Base-by-base conservation (phyloP, 2,329 filamentous ascomycete species). In the Ceratocystiopsis minuta region DNA sequence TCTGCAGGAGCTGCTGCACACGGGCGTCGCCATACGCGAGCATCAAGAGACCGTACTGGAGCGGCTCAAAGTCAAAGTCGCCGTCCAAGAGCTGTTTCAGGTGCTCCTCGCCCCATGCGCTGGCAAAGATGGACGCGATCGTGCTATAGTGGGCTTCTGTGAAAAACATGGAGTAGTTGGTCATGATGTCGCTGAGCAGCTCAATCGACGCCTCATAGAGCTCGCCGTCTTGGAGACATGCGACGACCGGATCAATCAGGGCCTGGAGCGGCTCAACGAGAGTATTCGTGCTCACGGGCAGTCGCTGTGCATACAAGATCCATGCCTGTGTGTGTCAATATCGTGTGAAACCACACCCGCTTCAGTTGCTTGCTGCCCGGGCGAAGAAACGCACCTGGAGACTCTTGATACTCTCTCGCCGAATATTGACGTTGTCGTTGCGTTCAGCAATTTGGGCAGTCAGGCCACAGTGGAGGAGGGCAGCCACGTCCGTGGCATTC, bases 251-350 rank as follows among this genome's bases (percentile, higher is more conserved):
- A 28, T 68, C 64, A 2, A 79, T 66, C 4, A 85, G 60, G 2
- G 67, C 63, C 31, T 70, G 71, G 14, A 87, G 63, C 16, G 72
- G 64, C 16, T 67, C 61, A 2, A 80, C 60, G 31, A 80, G 63
- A 15, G 70, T 63, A 15, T 67, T 67, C 32, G 70, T 68, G 37
- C 69, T 66, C 3, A 69, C 61, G 39, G 75, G 74, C 24, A 71
- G 66, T 32, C 72, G 69, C 51, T 85, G 79, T 6, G 75, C 77
- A 52, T 85, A 86, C 50, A 74, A 67, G 31, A 85, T 68, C 80
- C 81, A 88, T 5, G 78, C 70, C 77, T 81, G 41, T 16, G 13
- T 34, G 28, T 17, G 28, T 16, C 31, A 32, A 10, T 9, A 10
- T 10, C 7, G 11, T 28, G 24, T 4, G 7, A 28, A 28, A 10